A percentile compares a stretch with the other conserved stretches of the same genome.
Evolutionary conservation across 2,329 filamentous ascomycete species (phyloP).

Genomic region (Balansia obtecta): DNA sequence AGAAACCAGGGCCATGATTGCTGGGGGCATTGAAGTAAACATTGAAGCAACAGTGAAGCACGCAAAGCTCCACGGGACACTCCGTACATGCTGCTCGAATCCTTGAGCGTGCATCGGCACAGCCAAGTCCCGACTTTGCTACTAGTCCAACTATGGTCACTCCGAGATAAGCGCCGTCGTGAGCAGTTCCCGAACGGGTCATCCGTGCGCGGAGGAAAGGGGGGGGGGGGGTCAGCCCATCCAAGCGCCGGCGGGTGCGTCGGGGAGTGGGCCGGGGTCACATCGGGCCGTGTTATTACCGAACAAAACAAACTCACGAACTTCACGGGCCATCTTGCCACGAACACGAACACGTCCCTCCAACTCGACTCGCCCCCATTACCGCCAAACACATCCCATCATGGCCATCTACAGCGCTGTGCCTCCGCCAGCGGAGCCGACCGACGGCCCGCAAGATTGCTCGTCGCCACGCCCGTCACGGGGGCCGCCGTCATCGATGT

Average conservation of each 20-base stretch:
- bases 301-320: no score
- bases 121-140: neutral
- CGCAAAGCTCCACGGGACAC: no score
- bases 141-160: neutral
- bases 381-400: constrained; percentile 7
- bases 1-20: no score
- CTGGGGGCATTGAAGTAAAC: no score
- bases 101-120: neutral
- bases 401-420: constrained; percentile 44
- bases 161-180: neutral
- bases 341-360: no score
- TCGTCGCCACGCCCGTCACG: constrained; percentile 14
- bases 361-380: neutral
- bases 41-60: neutral
- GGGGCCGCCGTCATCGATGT: constrained; percentile 36
- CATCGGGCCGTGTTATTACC: no score
- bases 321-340: no score
- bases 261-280: neutral
- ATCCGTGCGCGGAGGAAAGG: no score
- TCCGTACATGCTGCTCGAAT: neutral
- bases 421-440: constrained; percentile 29
- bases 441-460: constrained; percentile 11
- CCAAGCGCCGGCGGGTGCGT: neutral
- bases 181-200: neutral
- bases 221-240: neutral